Conservation (phyloP, 2,329 filamentous ascomycete genomes). For the Leptographium wingfieldii region DNA sequence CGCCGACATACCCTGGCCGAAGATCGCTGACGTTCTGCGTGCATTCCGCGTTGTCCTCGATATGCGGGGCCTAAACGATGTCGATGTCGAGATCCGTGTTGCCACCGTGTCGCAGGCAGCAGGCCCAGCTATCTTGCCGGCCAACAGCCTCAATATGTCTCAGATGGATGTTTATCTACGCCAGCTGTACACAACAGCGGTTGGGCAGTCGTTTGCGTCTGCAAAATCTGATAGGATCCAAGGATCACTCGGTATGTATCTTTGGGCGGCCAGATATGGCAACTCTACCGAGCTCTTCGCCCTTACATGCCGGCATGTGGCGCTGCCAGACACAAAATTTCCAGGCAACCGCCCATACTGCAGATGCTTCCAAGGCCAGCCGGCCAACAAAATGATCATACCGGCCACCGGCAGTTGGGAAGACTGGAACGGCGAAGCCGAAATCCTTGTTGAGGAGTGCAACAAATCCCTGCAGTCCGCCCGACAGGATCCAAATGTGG, state of each 20-base stretch:
- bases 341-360: background rate
- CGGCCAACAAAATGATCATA: background rate
- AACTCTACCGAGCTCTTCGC: background rate
- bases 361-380: background rate
- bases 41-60: background rate
- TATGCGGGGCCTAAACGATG: background rate
- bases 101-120: background rate
- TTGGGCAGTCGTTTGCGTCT: background rate
- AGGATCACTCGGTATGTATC: background rate
- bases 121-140: background rate
- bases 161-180: background rate
- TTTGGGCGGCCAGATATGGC: background rate
- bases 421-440: background rate
- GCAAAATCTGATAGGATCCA: background rate
- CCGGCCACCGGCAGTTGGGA: background rate
- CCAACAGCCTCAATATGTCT: background rate
- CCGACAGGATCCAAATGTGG: background rate
- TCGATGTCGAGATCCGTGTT: slow-evolving; percentile 1
- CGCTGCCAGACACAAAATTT: background rate
- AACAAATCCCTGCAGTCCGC: background rate
- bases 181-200: background rate
- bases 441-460: background rate
- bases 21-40: background rate
- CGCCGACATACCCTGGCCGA: background rate
- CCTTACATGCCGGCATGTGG: slow-evolving; percentile 1